Conservation (phyloP, 2,329 filamentous ascomycete genomes). For the Hymenoscyphus occultus region DNA sequence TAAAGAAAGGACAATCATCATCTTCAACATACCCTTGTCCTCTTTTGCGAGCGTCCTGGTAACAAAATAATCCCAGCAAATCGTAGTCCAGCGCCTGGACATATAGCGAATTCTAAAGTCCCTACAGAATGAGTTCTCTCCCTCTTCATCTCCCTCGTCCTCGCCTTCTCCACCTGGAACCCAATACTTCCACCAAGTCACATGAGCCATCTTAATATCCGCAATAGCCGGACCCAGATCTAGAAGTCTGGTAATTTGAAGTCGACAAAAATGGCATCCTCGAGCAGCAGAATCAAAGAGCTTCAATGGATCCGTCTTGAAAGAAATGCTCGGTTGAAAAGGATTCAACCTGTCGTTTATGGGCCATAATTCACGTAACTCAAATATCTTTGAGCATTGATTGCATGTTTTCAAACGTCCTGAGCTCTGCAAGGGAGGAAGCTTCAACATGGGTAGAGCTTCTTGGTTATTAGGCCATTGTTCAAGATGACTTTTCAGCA, state of each 20-base stretch:
- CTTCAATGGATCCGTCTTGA: slow-evolving; percentile 8
- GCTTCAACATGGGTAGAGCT: not conserved
- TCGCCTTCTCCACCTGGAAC: not conserved
- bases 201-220: slow-evolving; percentile 8
- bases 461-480: not conserved
- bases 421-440: not conserved
- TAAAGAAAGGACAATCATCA: not conserved
- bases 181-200: slow-evolving; percentile 19
- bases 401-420: slow-evolving; percentile 7
- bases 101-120: slow-evolving; percentile 14
- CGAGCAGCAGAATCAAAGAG: slow-evolving; percentile 6
- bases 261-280: slow-evolving; percentile 15
- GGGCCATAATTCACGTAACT: slow-evolving; percentile 13
- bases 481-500: slow-evolving; percentile 1
- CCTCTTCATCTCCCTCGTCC: not conserved
- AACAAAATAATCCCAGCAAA: slow-evolving; percentile 11
- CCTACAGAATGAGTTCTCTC: slow-evolving; percentile 9
- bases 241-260: slow-evolving; percentile 13
- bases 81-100: not conserved
- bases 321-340: slow-evolving; percentile 12
- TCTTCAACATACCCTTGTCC: slow-evolving; percentile 9
- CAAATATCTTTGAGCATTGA: slow-evolving; percentile 13
- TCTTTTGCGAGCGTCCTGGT: slow-evolving; percentile 10
- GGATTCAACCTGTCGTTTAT: slow-evolving; percentile 3
- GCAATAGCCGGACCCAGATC: slow-evolving; percentile 1